Conservation (phyloP, 805 yeast genomes). For the Wickerhamiella alocasiicola region DNA sequence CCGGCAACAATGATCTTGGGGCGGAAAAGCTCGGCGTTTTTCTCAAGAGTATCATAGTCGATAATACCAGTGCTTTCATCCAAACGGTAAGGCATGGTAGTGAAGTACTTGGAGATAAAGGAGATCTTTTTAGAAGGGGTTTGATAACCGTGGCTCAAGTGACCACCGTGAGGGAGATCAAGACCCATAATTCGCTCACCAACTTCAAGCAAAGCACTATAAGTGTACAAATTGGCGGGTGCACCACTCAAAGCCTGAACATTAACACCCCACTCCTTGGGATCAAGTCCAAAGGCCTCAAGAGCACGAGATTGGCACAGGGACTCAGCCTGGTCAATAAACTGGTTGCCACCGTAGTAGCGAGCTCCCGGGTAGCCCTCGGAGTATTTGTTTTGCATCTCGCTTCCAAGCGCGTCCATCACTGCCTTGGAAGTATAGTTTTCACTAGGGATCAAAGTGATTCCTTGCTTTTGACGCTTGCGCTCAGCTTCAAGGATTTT, state of each 20-base stretch:
- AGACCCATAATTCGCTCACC: constrained; percentile 95
- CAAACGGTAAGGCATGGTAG: constrained; percentile 97
- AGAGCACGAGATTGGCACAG: constrained; percentile 88
- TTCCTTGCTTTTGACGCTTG: constrained; percentile 79
- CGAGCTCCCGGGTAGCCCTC: constrained; percentile 98
- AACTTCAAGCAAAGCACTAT: constrained; percentile 76
- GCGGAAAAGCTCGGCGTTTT: constrained; percentile 81
- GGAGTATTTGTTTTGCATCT: constrained; percentile 94
- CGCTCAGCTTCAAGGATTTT: constrained; percentile 65
- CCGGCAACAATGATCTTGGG: constrained; percentile 97
- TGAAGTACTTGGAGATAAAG: constrained; percentile 90
- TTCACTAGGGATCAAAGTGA: constrained; percentile 88
- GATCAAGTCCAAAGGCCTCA: constrained; percentile 61
- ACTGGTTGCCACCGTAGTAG: constrained; percentile 96
- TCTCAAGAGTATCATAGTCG: constrained; percentile 90
- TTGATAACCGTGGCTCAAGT: constrained; percentile 96
- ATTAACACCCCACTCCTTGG: constrained; percentile 91
- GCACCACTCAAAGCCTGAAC: constrained; percentile 94
- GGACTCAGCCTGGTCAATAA: constrained; percentile 80
- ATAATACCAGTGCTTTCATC: constrained; percentile 84
- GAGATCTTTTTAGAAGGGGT: constrained; percentile 88
- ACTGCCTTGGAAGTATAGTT: constrained; percentile 93
- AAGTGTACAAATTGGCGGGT: constrained; percentile 89
- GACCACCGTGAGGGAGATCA: constrained; percentile 98
- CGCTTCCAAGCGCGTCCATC: constrained; percentile 87